These are phyloP conservation scores for Withania somnifera DNA, from an alignment of 305 asterid species.

Conservation along the genomic window DNA sequence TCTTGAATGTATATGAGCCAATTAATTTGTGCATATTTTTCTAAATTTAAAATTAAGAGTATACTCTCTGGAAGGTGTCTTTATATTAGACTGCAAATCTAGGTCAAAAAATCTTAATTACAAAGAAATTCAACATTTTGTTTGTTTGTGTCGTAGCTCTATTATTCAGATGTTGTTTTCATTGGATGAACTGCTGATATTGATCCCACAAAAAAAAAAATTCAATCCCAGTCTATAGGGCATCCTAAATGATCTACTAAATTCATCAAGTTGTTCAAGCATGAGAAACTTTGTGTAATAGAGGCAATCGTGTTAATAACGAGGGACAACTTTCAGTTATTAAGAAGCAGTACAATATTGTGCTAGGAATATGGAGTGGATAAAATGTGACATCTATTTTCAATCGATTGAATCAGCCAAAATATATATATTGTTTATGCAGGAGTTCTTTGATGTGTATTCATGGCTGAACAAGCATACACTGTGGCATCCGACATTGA, in stretches of 20 bases:
- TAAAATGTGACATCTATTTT: neutral
- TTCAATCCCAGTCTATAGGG: no score
- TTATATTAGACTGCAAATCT: neutral
- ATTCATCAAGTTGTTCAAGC: neutral
- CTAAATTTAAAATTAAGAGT: neutral
- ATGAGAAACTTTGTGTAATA: neutral
- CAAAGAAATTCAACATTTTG: no score
- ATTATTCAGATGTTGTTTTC: no score
- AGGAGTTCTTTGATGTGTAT: constrained; percentile 8
- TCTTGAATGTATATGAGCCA: neutral
- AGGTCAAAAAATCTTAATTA: neutral
- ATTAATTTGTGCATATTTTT: neutral
- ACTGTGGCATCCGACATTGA: constrained; percentile 82
- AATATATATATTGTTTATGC: neutral
- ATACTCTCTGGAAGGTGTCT: neutral
- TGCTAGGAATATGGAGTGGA: neutral
- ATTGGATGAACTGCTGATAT: no score
- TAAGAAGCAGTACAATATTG: neutral
- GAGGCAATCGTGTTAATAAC: neutral
- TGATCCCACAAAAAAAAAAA: no score
- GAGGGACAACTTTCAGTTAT: neutral
- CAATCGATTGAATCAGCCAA: neutral
- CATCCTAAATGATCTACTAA: no score
- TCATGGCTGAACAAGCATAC: constrained; percentile 79
- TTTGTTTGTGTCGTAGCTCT: no score